phyloP scores from a whole-genome alignment of 805 yeast genomes.

The Yamadazyma tumulicola region DNA sequence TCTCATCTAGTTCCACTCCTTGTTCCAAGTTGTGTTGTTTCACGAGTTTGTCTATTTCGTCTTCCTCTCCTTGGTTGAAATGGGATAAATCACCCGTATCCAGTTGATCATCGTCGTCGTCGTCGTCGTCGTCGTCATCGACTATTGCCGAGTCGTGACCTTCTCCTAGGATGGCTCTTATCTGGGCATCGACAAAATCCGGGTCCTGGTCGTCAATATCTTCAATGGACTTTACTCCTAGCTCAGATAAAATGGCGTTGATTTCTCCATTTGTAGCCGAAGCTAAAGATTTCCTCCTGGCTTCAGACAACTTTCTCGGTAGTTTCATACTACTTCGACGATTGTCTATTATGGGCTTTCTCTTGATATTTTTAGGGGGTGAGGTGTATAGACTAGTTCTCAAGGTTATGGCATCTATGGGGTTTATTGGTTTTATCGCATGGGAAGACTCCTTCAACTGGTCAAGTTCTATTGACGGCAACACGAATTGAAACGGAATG shows the following conservation, averaged over 20 bases:
- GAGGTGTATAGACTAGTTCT: constrained; percentile 43
- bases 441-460: constrained; percentile 18
- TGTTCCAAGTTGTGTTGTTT: constrained; percentile 33
- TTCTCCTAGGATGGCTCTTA: constrained; percentile 27
- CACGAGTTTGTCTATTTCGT: constrained; percentile 34
- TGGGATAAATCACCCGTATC: constrained; percentile 1
- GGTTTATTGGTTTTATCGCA: constrained; percentile 43
- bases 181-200: constrained; percentile 29
- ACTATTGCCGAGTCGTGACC: constrained; percentile 24
- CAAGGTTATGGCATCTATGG: constrained; percentile 59
- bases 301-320: constrained; percentile 30
- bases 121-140: constrained; percentile 12
- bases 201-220: constrained; percentile 26
- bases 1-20: constrained; percentile 26
- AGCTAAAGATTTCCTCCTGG: constrained; percentile 36
- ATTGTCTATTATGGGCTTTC: background rate
- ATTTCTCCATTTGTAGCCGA: constrained; percentile 39
- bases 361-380: constrained; percentile 8
- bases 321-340: constrained; percentile 9
- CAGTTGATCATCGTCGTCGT: background rate
- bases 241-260: constrained; percentile 31
- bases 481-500: constrained; percentile 79
- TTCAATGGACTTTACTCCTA: constrained; percentile 30
- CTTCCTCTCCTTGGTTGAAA: constrained; percentile 26
- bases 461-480: constrained; percentile 62